phyloP scores from a whole-genome alignment of 495 filamentous ascomycete species.

The Aspergillus ostianus region DNA sequence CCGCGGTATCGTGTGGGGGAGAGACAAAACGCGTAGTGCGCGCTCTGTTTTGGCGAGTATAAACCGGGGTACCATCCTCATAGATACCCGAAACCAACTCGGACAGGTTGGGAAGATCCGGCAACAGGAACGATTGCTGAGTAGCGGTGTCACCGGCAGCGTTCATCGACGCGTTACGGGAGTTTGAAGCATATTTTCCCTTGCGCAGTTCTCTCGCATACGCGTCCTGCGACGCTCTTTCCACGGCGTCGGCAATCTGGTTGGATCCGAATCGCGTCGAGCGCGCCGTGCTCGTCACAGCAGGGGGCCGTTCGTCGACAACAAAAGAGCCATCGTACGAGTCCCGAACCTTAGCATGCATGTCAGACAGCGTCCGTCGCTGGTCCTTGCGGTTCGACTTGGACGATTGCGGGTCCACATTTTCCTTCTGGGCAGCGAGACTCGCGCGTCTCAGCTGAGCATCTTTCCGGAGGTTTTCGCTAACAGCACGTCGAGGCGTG shows the following conservation, averaged over 20 bases:
- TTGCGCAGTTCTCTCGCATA: slow-evolving; percentile 38
- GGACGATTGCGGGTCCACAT: slow-evolving; percentile 36
- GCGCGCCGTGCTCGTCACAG: slow-evolving; percentile 43
- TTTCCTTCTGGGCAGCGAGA: slow-evolving; percentile 45
- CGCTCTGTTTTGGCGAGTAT: slow-evolving; percentile 48
- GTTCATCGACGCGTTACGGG: slow-evolving; percentile 23
- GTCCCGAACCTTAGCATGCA: slow-evolving; percentile 55
- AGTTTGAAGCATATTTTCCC: slow-evolving; percentile 22
- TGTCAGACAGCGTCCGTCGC: slow-evolving; percentile 48
- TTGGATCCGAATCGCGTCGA: slow-evolving; percentile 56
- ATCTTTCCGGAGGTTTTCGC: slow-evolving; percentile 45
- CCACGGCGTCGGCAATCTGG: slow-evolving; percentile 47
- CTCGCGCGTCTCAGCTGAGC: slow-evolving; percentile 43
- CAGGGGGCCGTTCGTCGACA: slow-evolving; percentile 51
- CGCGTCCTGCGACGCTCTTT: slow-evolving; percentile 42
- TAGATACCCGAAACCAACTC: slow-evolving; percentile 70
- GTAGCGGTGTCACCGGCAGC: slow-evolving; percentile 39
- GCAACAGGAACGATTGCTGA: slow-evolving; percentile 63
- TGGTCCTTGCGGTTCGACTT: slow-evolving; percentile 35
- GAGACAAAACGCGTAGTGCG: slow-evolving; percentile 58
- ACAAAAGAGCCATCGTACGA: slow-evolving; percentile 55
- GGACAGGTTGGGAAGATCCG: slow-evolving; percentile 67
- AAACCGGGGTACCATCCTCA: slow-evolving; percentile 64
- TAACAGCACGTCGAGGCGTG: slow-evolving; percentile 29
- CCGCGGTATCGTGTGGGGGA: slow-evolving; percentile 39